These are phyloP conservation scores for Trametes punicea DNA, from an alignment of 768 basidiomycete genomes.

Conservation along the genomic window DNA sequence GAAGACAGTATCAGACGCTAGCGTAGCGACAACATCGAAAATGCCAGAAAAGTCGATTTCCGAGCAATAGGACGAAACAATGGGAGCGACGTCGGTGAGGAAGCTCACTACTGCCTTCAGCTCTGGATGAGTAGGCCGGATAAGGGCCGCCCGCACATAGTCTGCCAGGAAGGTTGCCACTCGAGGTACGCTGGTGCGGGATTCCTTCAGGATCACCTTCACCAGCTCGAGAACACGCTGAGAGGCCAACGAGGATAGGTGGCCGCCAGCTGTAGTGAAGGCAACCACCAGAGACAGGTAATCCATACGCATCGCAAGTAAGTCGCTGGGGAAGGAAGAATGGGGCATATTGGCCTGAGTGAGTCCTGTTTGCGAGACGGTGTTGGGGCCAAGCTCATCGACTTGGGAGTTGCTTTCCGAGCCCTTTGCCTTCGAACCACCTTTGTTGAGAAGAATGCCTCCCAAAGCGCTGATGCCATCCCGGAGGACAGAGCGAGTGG, in stretches of 20 bases:
- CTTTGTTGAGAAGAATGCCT: conserved; percentile 46
- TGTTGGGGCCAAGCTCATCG: conserved; percentile 11
- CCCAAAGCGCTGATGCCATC: conserved; percentile 72
- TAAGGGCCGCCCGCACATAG: conserved; percentile 47
- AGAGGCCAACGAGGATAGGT: conserved; percentile 37
- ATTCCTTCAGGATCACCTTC: conserved; percentile 54
- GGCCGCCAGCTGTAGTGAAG: conserved; percentile 50
- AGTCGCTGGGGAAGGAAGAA: conserved; percentile 50
- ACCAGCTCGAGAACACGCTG: conserved; percentile 52
- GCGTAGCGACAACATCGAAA: conserved; percentile 46
- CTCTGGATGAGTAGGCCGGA: conserved; percentile 40
- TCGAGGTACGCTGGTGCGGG: conserved; percentile 34
- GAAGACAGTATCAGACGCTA: conserved; percentile 45
- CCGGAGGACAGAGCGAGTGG: conserved; percentile 51
- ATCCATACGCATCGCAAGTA: conserved; percentile 58
- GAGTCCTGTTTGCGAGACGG: conserved; percentile 26
- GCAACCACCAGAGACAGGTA: conserved; percentile 54
- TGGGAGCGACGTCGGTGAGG: conserved; percentile 52
- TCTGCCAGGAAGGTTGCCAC: conserved; percentile 53
- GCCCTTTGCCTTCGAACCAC: conserved; percentile 41
- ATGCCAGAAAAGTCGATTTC: conserved; percentile 56
- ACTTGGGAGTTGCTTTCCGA: conserved; percentile 13
- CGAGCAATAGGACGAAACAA: conserved; percentile 48
- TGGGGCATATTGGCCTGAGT: conserved; percentile 35
- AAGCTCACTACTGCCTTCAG: conserved; percentile 50